phyloP scores from a whole-genome alignment of 805 yeast species.

The Saturnispora mendoncae region DNA sequence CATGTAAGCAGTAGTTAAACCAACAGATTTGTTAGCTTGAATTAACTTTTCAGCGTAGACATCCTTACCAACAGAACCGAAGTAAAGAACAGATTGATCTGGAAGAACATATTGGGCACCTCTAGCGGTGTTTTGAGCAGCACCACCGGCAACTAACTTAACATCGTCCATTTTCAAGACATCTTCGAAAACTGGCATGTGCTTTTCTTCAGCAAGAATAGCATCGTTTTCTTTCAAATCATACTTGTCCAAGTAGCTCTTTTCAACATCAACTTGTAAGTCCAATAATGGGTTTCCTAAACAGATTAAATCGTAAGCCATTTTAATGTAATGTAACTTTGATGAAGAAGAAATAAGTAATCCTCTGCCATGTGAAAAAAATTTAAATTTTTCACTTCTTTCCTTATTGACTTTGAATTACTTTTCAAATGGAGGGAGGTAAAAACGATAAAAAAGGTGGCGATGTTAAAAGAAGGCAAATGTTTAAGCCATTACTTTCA shows the following conservation, averaged over 20 bases:
- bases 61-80: conserved; percentile 95
- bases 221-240: conserved; percentile 87
- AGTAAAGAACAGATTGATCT: conserved; percentile 71
- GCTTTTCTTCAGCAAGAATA: conserved; percentile 73
- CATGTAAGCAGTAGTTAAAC: conserved; percentile 80
- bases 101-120: conserved; percentile 95
- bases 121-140: conserved; percentile 98
- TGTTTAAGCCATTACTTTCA: conserved; percentile 56
- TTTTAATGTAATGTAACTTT: conserved; percentile 17
- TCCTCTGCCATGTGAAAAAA: conserved; percentile 7
- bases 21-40: conserved; percentile 80
- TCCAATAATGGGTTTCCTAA: conserved; percentile 88
- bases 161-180: conserved; percentile 52
- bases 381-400: not conserved
- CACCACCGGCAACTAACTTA: conserved; percentile 91
- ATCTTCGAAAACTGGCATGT: conserved; percentile 80
- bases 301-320: conserved; percentile 67
- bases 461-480: conserved; percentile 44
- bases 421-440: not conserved
- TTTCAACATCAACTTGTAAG: conserved; percentile 66
- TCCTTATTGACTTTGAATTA: too few relatives aligned
- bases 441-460: conserved; percentile 26
- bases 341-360: not conserved
- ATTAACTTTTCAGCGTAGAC: conserved; percentile 70
- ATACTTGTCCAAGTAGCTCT: conserved; percentile 69